phyloP scores from a whole-genome alignment of 352 stramenopile genomes.

The Globisporangium orthogonon region DNA sequence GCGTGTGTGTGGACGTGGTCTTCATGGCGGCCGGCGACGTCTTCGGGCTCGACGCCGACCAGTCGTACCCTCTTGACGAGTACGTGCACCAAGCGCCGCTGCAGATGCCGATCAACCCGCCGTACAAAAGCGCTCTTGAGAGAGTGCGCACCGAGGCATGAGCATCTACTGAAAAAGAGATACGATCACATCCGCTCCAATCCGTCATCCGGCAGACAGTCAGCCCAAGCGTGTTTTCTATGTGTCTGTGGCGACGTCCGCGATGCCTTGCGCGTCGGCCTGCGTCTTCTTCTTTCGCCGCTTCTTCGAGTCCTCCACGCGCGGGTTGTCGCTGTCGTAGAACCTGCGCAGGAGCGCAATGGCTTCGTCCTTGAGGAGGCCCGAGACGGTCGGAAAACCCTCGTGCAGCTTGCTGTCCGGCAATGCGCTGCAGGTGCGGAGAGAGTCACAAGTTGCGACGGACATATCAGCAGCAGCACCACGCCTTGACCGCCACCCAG shows the following conservation, averaged over 20 bases:
- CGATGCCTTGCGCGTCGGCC: neutral
- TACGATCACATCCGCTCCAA: neutral
- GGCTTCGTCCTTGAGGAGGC: slow-evolving; percentile 81
- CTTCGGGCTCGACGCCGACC: slow-evolving; percentile 75
- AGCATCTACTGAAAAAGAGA: neutral
- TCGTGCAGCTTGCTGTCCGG: slow-evolving; percentile 36
- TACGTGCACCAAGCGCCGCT: slow-evolving; percentile 75
- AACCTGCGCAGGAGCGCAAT: slow-evolving; percentile 84
- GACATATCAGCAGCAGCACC: neutral
- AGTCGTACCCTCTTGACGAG: slow-evolving; percentile 72
- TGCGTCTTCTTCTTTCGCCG: slow-evolving; percentile 42
- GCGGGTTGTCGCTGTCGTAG: slow-evolving; percentile 86
- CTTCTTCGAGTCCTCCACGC: slow-evolving; percentile 81
- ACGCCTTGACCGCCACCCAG: neutral
- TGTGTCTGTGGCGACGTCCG: neutral
- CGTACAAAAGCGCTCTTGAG: slow-evolving; percentile 71
- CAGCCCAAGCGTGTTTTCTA: neutral
- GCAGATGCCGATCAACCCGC: slow-evolving; percentile 83
- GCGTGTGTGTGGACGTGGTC: slow-evolving; percentile 49
- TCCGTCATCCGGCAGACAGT: too few species aligned
- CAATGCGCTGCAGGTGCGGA: slow-evolving; percentile 16
- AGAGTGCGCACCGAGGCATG: slow-evolving; percentile 27
- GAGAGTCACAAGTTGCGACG: neutral
- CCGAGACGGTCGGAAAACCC: slow-evolving; percentile 57
- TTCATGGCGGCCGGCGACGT: slow-evolving; percentile 74